Evolutionary conservation across 495 filamentous ascomycete genomes (phyloP).

Genomic region (Penicillium ucsense): DNA sequence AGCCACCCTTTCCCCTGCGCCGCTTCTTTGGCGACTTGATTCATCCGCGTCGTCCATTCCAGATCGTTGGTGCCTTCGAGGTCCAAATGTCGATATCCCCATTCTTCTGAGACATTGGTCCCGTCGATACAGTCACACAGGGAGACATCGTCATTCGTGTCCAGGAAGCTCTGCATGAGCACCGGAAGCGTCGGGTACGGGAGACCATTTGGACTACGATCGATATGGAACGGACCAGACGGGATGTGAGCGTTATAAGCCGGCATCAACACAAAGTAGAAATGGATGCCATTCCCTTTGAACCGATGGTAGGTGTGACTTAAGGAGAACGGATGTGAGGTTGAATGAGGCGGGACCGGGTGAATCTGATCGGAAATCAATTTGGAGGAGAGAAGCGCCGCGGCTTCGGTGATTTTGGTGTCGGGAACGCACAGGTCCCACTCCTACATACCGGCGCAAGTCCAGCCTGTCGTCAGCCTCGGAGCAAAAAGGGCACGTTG

Average conservation of each 20-base stretch:
- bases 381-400: slow-evolving; percentile 5
- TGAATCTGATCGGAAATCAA: slow-evolving; percentile 9
- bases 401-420: slow-evolving; percentile 11
- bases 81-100: slow-evolving; percentile 23
- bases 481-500: background rate
- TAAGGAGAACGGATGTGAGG: slow-evolving; percentile 17
- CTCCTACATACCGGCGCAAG: slow-evolving; percentile 9
- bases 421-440: slow-evolving; percentile 23
- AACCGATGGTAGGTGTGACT: slow-evolving; percentile 26
- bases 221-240: slow-evolving; percentile 18
- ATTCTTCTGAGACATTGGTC: slow-evolving; percentile 27
- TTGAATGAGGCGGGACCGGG: slow-evolving; percentile 9
- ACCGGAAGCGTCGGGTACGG: slow-evolving; percentile 26
- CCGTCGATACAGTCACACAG: slow-evolving; percentile 30
- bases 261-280: slow-evolving; percentile 25
- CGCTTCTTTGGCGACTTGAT: slow-evolving; percentile 9
- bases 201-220: slow-evolving; percentile 23
- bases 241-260: slow-evolving; percentile 21
- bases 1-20: slow-evolving; percentile 16
- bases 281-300: slow-evolving; percentile 21
- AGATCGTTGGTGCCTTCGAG: slow-evolving; percentile 25
- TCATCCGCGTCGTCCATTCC: slow-evolving; percentile 22
- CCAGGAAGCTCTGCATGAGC: slow-evolving; percentile 27
- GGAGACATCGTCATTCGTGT: slow-evolving; percentile 21
- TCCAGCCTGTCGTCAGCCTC: background rate